phyloP scores from a whole-genome alignment of 257 asterid species.

The Nicotiana knightiana region DNA sequence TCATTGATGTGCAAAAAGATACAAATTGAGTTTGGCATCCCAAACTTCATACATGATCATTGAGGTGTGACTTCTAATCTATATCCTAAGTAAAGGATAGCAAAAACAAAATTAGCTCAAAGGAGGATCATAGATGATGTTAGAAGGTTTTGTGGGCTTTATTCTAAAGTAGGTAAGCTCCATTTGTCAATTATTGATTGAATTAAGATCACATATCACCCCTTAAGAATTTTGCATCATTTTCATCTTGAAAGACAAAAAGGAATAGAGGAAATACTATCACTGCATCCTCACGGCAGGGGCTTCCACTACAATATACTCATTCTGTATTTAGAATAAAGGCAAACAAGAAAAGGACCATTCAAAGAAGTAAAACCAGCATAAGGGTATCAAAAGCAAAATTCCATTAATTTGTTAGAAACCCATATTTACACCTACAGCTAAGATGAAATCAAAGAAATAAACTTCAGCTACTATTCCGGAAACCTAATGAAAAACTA shows the following conservation, averaged over 20 bases:
- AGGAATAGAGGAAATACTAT: neutral
- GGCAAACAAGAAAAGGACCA: neutral
- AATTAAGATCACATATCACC: neutral
- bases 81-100: too few relatives aligned
- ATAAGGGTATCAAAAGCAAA: neutral
- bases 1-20: too few relatives aligned
- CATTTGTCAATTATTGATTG: neutral
- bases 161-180: too few relatives aligned
- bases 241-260: neutral
- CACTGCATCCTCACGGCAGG: neutral
- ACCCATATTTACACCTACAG: conserved; percentile 5
- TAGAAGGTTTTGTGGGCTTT: too few relatives aligned
- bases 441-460: conserved; percentile 3
- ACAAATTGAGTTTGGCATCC: too few relatives aligned
- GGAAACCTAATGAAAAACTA: conserved; percentile 1
- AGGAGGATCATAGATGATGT: too few relatives aligned
- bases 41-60: too few relatives aligned
- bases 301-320: neutral
- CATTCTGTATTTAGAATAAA: neutral
- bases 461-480: neutral
- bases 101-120: too few relatives aligned
- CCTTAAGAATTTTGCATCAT: neutral
- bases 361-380: neutral
- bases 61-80: too few relatives aligned
- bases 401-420: conserved; percentile 7